Conservation (phyloP, 305 asterid species). For the Fraxinus floribunda region DNA sequence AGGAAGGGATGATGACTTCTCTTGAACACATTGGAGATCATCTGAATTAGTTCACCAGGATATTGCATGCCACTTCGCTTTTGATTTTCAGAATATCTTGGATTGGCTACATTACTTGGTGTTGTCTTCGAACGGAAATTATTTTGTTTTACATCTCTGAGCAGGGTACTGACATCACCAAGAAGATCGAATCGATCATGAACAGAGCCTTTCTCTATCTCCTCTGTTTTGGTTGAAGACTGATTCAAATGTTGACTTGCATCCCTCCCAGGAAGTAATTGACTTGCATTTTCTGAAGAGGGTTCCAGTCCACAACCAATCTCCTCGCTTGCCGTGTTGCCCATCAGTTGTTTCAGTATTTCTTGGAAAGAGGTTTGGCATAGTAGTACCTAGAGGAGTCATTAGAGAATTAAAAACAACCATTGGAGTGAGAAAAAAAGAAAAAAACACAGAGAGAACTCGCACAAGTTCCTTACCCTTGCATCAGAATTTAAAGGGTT, state of each 20-base stretch:
- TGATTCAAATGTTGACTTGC: slow-evolving; percentile 36
- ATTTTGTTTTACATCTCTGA: slow-evolving; percentile 67
- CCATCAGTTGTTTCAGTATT: slow-evolving; percentile 87
- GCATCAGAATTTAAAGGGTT: slow-evolving; percentile 91
- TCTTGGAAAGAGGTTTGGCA: slow-evolving; percentile 93
- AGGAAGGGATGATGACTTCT: slow-evolving; percentile 84
- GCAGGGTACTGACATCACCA: slow-evolving; percentile 66
- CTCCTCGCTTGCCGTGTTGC: slow-evolving; percentile 42
- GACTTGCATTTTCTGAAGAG: slow-evolving; percentile 36
- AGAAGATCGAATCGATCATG: slow-evolving; percentile 75
- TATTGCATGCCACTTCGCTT: slow-evolving; percentile 53
- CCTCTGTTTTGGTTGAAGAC: slow-evolving; percentile 40
- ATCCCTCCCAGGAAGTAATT: slow-evolving; percentile 28
- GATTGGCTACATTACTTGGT: slow-evolving; percentile 43
- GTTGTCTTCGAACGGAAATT: slow-evolving; percentile 44
- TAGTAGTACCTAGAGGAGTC: slow-evolving; percentile 70
- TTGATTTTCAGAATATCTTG: slow-evolving; percentile 42
- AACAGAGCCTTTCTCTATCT: slow-evolving; percentile 46
- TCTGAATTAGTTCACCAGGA: slow-evolving; percentile 77
- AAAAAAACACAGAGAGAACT: slow-evolving; percentile 12
- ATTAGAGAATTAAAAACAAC: slow-evolving; percentile 21
- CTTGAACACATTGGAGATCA: slow-evolving; percentile 63
- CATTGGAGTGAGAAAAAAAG: slow-evolving; percentile 7
- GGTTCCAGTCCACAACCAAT: slow-evolving; percentile 34
- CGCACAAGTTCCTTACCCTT: slow-evolving; percentile 62